phyloP scores from a whole-genome alignment of 108 stramenopile species.

The Cyclotella kingstonii region DNA sequence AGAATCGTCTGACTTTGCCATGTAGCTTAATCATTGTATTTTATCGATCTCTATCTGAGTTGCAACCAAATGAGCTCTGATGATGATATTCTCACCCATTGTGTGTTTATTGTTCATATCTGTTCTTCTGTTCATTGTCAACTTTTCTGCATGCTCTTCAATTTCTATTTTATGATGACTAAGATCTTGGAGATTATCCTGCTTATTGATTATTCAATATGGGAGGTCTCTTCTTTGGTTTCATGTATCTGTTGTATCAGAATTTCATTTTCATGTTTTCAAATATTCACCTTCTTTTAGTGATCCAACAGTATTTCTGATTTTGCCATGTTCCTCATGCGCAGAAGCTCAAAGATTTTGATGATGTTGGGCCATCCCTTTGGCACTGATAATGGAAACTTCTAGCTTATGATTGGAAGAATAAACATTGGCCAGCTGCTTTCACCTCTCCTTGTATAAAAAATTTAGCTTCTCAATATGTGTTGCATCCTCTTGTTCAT shows the following conservation, averaged over 20 bases:
- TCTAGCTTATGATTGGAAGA: conserved; percentile 17
- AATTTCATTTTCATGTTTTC: conserved; percentile 3
- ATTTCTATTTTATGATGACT: background rate
- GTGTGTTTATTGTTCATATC: background rate
- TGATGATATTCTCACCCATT: background rate
- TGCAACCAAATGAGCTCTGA: conserved; percentile 8
- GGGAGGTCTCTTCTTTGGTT: no score
- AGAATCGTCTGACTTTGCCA: background rate
- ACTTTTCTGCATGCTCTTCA: conserved; percentile 9
- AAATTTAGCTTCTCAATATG: background rate
- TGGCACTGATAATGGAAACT: background rate
- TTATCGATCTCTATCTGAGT: conserved; percentile 4
- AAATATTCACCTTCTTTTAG: background rate
- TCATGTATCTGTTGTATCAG: background rate
- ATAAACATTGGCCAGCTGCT: background rate
- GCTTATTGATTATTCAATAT: background rate
- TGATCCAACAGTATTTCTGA: background rate
- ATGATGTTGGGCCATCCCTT: background rate
- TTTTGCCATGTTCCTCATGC: conserved; percentile 5
- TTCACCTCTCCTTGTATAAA: conserved; percentile 1
- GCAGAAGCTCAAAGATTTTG: conserved; percentile 4
- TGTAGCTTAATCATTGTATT: background rate
- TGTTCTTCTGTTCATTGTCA: conserved; percentile 2
- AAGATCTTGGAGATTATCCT: no score
- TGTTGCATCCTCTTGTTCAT: conserved; percentile 6